Evolutionary conservation across 257 asterid species (phyloP).

Genomic region (Coffea eugenioides): DNA sequence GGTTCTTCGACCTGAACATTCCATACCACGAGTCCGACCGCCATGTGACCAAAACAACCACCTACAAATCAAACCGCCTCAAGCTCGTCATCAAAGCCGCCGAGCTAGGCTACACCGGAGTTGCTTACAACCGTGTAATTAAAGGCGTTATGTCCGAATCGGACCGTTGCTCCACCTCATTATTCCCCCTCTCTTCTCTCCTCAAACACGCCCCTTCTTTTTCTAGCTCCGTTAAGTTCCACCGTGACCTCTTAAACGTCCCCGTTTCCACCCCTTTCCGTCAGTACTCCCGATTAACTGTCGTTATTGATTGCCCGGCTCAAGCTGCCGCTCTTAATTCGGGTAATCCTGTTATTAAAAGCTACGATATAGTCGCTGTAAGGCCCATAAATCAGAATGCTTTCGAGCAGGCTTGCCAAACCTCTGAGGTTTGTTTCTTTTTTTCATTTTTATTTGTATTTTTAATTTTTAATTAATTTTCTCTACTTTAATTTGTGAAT

Average conservation of each 20-base stretch:
- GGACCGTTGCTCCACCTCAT: constrained; percentile 61
- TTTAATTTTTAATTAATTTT: too few relatives aligned
- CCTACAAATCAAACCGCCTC: constrained; percentile 57
- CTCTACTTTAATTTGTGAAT: too few relatives aligned
- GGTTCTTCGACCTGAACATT: constrained; percentile 74
- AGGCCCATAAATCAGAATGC: constrained; percentile 70
- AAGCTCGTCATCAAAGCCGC: constrained; percentile 66
- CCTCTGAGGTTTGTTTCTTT: constrained; percentile 56
- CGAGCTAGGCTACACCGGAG: constrained; percentile 84
- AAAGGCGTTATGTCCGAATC: constrained; percentile 86
- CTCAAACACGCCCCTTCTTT: constrained; percentile 51
- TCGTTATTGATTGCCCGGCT: constrained; percentile 52
- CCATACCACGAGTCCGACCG: constrained; percentile 77
- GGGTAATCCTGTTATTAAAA: constrained; percentile 66
- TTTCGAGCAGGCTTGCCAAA: constrained; percentile 76
- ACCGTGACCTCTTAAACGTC: constrained; percentile 59
- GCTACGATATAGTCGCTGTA: constrained; percentile 72
- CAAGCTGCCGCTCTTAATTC: constrained; percentile 67
- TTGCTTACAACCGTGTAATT: constrained; percentile 75
- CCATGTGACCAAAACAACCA: constrained; percentile 44
- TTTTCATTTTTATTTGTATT: too few relatives aligned
- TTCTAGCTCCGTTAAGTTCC: constrained; percentile 59
- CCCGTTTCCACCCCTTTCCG: constrained; percentile 66
- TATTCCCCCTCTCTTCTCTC: constrained; percentile 56
- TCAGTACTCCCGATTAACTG: constrained; percentile 81